Evolutionary conservation across 2,329 filamentous ascomycete species (phyloP).

Genomic region (Pezicula radicicola): DNA sequence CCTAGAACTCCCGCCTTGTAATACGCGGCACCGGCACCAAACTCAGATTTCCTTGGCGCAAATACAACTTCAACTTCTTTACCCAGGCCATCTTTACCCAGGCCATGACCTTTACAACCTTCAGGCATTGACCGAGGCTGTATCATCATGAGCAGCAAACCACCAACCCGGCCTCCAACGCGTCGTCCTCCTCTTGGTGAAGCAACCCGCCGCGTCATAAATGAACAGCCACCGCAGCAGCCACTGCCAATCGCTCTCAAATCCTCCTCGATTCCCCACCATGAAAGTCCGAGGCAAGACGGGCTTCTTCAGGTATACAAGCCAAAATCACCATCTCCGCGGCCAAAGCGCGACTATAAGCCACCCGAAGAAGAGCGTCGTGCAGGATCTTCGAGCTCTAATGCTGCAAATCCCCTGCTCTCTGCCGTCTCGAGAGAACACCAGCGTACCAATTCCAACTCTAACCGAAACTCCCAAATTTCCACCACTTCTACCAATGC

Average conservation of each 20-base stretch:
- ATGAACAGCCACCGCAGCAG: constrained; percentile 14
- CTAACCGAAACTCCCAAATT: constrained; percentile 36
- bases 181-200: constrained; percentile 29
- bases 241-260: constrained; percentile 9
- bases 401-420: constrained; percentile 27
- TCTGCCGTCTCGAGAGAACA: constrained; percentile 30
- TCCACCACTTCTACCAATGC: constrained; percentile 34
- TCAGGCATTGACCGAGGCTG: constrained; percentile 1
- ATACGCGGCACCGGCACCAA: too few species aligned
- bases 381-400: constrained; percentile 25
- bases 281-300: constrained; percentile 20
- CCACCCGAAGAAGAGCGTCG: constrained; percentile 7
- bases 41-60: background rate
- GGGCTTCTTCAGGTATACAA: constrained; percentile 14
- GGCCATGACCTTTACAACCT: background rate
- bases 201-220: constrained; percentile 28
- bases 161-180: constrained; percentile 19
- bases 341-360: constrained; percentile 9
- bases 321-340: constrained; percentile 5
- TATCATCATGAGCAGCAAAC: constrained; percentile 16
- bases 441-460: constrained; percentile 20
- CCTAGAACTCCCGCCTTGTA: too few species aligned
- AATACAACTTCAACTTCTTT: background rate
- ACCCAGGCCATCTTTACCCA: background rate
- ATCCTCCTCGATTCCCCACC: constrained; percentile 16